Base-by-base conservation (phyloP, 2,329 filamentous ascomycete species). In the Fusarium nematophilum region DNA sequence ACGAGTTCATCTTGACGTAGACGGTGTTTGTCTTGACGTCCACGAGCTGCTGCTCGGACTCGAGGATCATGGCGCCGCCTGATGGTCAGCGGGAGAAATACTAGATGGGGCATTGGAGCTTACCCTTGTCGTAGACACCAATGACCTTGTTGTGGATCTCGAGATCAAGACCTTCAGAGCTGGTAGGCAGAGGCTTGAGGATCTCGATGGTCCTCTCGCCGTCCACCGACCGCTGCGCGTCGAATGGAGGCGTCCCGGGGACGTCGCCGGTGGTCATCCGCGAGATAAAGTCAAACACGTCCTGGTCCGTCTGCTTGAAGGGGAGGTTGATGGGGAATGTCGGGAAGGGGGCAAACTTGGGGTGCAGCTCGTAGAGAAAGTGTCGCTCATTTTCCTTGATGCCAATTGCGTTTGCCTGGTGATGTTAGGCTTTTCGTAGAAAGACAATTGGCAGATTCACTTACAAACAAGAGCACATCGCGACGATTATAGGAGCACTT, bases 251-350 rank as follows among this genome's bases (percentile, higher is more conserved):
- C 1, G 70, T 68, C 9, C 74, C 76, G 2, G 78, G 78, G 1
- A 79, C 72, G 6, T 71, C 61, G 27, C 60, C 69, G 1, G 70
- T 58, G 2, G 72, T 72, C 23, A 72, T 74, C 18, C 73, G 73
- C 6, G 72, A 66, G 60, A 75, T 71, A 60, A 78, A 79, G 64
- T 79, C 73, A 51, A 75, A 76, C 34, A 80, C 76, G 59, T 80
- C 78, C 52, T 79, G 75, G 44, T 76, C 73, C 6, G 77, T 78
- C 63, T 77, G 73, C 65, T 81, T 81, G 68, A 79, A 80, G 30
- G 72, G 70, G 5, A 80, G 71, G 50, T 79, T 79, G 61, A 79
- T 75, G 23, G 79, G 75, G 52, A 80, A 81, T 0, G 79, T 81
- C n/a, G 79, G 79, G 57, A 81, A 81, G 6, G 69, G 70, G 13